A percentile compares a stretch with the other conserved stretches of the same genome.
phyloP scores from a whole-genome alignment of 108 stramenopile species.

The Nannochloropsis salina region DNA sequence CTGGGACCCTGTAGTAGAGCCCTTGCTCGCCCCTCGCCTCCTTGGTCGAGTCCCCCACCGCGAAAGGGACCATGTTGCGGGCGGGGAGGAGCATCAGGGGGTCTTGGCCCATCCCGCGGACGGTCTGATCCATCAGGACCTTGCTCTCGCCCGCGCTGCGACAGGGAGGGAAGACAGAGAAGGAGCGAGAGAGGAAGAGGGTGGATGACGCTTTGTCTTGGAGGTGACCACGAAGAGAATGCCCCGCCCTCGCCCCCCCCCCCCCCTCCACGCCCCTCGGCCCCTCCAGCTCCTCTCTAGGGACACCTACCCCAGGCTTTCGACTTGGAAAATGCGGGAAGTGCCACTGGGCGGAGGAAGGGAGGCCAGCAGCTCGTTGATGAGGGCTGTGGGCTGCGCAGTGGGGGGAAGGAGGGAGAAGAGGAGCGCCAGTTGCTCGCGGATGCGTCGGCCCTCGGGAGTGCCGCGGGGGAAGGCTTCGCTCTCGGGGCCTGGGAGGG shows the following conservation, averaged over 20 bases:
- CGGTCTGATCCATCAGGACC: neutral
- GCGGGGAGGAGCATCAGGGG: neutral
- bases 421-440: conserved; percentile 43
- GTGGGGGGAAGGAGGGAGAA: conserved; percentile 41
- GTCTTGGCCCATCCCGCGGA: neutral
- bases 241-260: neutral
- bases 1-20: neutral
- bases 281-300: neutral
- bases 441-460: neutral
- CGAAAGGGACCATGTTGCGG: neutral
- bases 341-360: conserved; percentile 22
- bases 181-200: conserved; percentile 15
- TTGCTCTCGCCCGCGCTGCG: neutral
- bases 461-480: neutral
- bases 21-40: neutral
- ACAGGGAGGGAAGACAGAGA: neutral
- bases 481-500: conserved; percentile 12
- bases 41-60: neutral
- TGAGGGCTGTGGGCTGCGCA: conserved; percentile 25
- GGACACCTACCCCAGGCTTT: neutral
- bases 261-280: neutral
- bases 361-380: conserved; percentile 28
- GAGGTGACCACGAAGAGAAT: neutral
- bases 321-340: neutral
- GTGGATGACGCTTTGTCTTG: neutral